Base-by-base conservation (phyloP, 2,329 filamentous ascomycete species). In the Ascochyta viciae-villosae region DNA sequence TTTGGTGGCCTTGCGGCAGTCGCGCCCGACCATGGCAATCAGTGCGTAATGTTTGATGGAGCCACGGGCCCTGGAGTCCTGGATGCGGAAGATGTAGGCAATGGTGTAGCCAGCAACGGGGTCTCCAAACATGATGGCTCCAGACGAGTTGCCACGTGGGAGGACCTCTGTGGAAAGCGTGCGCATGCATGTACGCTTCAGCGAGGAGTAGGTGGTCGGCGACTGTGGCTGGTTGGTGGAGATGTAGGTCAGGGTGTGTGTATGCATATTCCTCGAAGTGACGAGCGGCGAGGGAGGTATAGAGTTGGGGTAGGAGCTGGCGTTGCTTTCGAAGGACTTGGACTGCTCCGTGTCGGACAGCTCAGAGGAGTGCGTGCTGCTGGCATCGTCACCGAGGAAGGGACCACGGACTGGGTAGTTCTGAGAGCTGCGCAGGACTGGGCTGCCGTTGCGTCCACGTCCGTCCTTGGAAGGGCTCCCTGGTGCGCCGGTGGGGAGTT, bases 41-140 rank as follows among this genome's bases (percentile, higher is more conserved):
- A 86, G 76, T 2, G 84, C 83, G 70, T 86, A 86, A 34, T 80
- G 83, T 50, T 84, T 80, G 55, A 81, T 78, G 55, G 82, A 80
- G 33, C 84, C 84, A 51, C 84, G 81, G 9, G 84, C 83, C 69
- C 83, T 80, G 15, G 83, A 82, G 63, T 86, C 84, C 13, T 82
- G 81, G 16, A 86, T 77, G 40, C 83, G 82, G 70, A 86, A 86
- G 37, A 85, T 79, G 66, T 85, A 86, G 38, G 84, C 83, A 48
- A 86, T 83, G 16, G 83, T 85, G 72, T 85, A 85, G 48, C 84
- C 84, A 6, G 81, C 78, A 19, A 77, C 77, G 0, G 81, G 76
- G 58, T 86, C 83, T 26, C 83, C 83, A 61, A 86, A 86, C 64
- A 81, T 84, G 42, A 86, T 73, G n/a, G 83, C 82, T 0, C 84